phyloP scores from a whole-genome alignment of 2,329 filamentous ascomycete genomes.

The Clonostachys rhizophaga region DNA sequence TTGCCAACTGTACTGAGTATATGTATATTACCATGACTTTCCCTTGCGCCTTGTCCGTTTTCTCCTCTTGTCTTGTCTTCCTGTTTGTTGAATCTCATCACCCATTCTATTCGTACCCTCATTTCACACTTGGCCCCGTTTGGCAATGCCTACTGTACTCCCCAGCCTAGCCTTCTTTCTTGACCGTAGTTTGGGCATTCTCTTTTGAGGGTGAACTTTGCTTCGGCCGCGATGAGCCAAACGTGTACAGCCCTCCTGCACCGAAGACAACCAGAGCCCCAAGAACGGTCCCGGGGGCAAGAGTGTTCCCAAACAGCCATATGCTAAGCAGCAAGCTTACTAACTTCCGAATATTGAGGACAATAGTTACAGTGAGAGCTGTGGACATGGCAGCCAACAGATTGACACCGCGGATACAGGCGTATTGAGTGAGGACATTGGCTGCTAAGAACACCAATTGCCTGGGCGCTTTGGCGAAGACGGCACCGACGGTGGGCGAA shows the following conservation, averaged over 20 bases:
- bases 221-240: conserved; percentile 20
- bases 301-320: conserved; percentile 84
- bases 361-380: conserved; percentile 92
- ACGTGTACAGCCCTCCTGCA: conserved; percentile 85
- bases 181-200: too few relatives aligned
- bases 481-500: neutral
- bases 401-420: conserved; percentile 94
- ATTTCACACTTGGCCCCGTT: too few relatives aligned
- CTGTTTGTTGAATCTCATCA: conserved; percentile 9
- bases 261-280: conserved; percentile 86
- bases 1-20: too few relatives aligned
- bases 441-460: conserved; percentile 67
- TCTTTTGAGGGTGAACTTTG: too few relatives aligned
- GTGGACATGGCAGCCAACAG: conserved; percentile 84
- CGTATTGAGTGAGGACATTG: conserved; percentile 87
- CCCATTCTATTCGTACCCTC: neutral
- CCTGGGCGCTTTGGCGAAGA: conserved; percentile 44
- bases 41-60: conserved; percentile 4
- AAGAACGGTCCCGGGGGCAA: conserved; percentile 71
- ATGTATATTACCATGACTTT: neutral
- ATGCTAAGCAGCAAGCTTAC: conserved; percentile 89
- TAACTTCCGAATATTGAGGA: conserved; percentile 91
- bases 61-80: conserved; percentile 1
- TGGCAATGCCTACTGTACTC: too few relatives aligned
- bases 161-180: too few relatives aligned